Conservation (phyloP, 1,139 yeast species). For the Yamadazyma aaseri region DNA sequence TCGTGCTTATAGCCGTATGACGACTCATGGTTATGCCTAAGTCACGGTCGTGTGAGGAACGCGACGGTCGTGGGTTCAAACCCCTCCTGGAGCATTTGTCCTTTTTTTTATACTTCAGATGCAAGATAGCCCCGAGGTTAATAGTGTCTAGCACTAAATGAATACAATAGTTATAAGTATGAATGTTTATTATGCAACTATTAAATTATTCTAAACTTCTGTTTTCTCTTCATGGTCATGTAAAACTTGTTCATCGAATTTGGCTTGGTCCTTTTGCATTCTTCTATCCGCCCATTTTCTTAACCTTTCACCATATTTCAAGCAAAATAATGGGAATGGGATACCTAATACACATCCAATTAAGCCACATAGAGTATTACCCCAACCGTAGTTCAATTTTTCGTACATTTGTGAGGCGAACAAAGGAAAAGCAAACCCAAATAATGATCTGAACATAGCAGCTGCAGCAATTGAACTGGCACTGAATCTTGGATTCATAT, state of each 20-base stretch:
- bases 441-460: constrained; percentile 55
- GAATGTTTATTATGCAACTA: no score
- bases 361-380: constrained; percentile 59
- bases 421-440: constrained; percentile 57
- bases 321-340: constrained; percentile 61
- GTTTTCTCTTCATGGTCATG: constrained; percentile 2
- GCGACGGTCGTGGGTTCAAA: constrained; percentile 61
- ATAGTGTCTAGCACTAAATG: no score
- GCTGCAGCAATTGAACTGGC: constrained; percentile 64
- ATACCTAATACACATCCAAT: constrained; percentile 56
- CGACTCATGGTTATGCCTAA: constrained; percentile 50
- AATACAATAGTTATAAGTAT: no score
- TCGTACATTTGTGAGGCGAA: constrained; percentile 46
- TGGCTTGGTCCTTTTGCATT: constrained; percentile 39
- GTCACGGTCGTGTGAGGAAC: constrained; percentile 60
- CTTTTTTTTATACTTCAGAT: constrained; percentile 23
- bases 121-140: background rate
- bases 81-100: constrained; percentile 55
- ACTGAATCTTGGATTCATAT: constrained; percentile 63
- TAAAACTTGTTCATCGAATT: constrained; percentile 29
- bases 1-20: constrained; percentile 54
- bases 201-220: background rate
- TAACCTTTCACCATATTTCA: constrained; percentile 53
- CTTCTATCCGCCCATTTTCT: constrained; percentile 55
- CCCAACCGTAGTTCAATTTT: constrained; percentile 61